These are phyloP conservation scores for Cordyceps fumosorosea DNA, from an alignment of 2,329 filamentous ascomycete genomes.

Conservation along the genomic window DNA sequence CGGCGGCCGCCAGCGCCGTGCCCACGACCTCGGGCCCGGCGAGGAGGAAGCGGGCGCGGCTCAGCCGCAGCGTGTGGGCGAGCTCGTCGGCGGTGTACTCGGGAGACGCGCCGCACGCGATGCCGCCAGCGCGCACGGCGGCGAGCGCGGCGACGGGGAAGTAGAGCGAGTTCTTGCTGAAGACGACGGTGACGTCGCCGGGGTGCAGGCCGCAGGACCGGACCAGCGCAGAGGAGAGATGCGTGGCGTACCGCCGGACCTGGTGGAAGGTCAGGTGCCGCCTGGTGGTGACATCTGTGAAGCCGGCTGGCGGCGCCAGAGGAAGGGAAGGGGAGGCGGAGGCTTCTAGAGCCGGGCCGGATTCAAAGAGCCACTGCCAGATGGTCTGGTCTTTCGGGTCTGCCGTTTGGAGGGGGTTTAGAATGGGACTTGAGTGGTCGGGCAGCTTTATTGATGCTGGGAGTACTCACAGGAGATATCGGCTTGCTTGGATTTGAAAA, in stretches of 20 bases:
- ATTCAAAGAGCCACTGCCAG: slow-evolving; percentile 58
- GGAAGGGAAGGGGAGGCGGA: slow-evolving; percentile 18
- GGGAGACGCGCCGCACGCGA: slow-evolving; percentile 56
- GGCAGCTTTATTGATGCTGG: not conserved
- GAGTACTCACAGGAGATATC: slow-evolving; percentile 5
- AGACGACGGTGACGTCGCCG: slow-evolving; percentile 53
- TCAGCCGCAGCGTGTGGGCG: slow-evolving; percentile 52
- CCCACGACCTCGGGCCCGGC: slow-evolving; percentile 46
- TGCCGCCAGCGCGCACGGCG: slow-evolving; percentile 42
- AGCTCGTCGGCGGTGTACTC: slow-evolving; percentile 64
- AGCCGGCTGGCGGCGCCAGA: slow-evolving; percentile 34
- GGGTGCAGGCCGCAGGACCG: slow-evolving; percentile 46
- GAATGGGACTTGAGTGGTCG: not conserved
- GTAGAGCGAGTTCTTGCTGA: slow-evolving; percentile 60
- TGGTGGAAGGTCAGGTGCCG: slow-evolving; percentile 52
- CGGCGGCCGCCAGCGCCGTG: slow-evolving; percentile 28
- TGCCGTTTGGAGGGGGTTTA: slow-evolving; percentile 19
- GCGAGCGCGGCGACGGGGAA: slow-evolving; percentile 55
- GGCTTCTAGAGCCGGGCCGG: slow-evolving; percentile 34
- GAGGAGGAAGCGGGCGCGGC: slow-evolving; percentile 33
- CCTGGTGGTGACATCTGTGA: slow-evolving; percentile 52
- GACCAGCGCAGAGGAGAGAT: slow-evolving; percentile 54
- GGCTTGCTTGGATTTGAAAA: slow-evolving; percentile 9
- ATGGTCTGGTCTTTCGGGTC: slow-evolving; percentile 48
- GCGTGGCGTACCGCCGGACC: slow-evolving; percentile 49